Evolutionary conservation across 495 filamentous ascomycete genomes (phyloP).

Genomic region (Tuber brumale): DNA sequence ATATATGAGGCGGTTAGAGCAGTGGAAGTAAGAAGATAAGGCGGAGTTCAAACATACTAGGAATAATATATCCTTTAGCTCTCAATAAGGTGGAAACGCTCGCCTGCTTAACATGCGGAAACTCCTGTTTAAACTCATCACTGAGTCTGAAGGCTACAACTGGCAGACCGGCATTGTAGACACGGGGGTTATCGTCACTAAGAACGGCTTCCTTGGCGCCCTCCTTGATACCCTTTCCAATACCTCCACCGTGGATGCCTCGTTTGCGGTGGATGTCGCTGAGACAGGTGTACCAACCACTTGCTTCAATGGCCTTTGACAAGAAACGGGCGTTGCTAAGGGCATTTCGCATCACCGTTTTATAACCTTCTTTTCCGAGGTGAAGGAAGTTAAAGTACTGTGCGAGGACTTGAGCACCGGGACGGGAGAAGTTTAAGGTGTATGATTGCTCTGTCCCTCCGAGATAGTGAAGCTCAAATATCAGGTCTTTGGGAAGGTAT

Average conservation of each 20-base stretch:
- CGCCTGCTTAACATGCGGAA: constrained; percentile 60
- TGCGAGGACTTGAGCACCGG: constrained; percentile 62
- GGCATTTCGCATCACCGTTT: constrained; percentile 62
- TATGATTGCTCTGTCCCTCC: constrained; percentile 68
- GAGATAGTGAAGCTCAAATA: constrained; percentile 70
- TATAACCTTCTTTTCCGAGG: constrained; percentile 62
- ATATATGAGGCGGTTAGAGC: constrained; percentile 43
- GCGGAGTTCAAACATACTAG: constrained; percentile 46
- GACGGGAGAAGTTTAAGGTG: constrained; percentile 70
- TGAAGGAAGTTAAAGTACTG: constrained; percentile 76
- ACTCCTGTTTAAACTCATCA: constrained; percentile 57
- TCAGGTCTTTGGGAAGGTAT: constrained; percentile 61
- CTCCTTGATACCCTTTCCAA: constrained; percentile 25
- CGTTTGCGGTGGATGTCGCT: constrained; percentile 62
- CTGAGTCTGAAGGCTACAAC: constrained; percentile 64
- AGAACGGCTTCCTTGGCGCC: constrained; percentile 44
- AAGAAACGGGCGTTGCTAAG: constrained; percentile 62
- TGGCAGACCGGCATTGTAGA: constrained; percentile 62
- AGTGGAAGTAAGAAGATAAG: neutral
- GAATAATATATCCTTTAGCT: constrained; percentile 68
- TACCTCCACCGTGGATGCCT: constrained; percentile 36
- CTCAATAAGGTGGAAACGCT: constrained; percentile 59
- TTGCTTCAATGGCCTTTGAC: constrained; percentile 61
- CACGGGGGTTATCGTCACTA: constrained; percentile 47
- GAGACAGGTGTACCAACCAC: constrained; percentile 63